A percentile compares a stretch with the other conserved stretches of the same genome.
Conservation (phyloP, 352 stramenopile genomes). For the Phytophthora parvispora region DNA sequence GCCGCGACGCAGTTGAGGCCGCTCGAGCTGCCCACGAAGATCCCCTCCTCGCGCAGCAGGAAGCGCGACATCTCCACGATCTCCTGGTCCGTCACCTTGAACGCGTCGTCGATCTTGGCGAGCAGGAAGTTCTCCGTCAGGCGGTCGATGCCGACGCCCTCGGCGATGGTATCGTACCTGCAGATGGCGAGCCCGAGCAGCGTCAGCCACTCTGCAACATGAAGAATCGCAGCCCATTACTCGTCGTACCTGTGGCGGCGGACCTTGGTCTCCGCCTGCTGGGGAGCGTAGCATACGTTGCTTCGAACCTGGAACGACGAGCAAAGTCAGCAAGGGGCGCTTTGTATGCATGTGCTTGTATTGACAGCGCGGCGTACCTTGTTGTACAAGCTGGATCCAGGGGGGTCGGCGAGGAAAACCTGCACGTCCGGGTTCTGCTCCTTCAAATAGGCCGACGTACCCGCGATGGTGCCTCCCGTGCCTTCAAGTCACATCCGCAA, state of each 20-base stretch:
- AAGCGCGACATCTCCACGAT: constrained; percentile 98
- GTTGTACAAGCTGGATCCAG: constrained; percentile 97
- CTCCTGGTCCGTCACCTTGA: constrained; percentile 95
- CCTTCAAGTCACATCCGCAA: constrained; percentile 41
- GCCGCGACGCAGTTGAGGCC: constrained; percentile 90
- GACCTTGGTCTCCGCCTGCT: constrained; percentile 95
- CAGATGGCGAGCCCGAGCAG: background rate
- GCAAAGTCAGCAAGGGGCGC: background rate
- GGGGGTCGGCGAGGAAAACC: constrained; percentile 97
- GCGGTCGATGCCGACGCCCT: constrained; percentile 98
- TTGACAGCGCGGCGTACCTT: constrained; percentile 82
- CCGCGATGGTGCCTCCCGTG: constrained; percentile 98
- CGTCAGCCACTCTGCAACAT: background rate
- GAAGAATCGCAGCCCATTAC: background rate
- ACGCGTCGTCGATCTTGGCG: constrained; percentile 91
- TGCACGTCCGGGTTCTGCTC: constrained; percentile 85
- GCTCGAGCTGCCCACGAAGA: constrained; percentile 96
- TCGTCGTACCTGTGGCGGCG: constrained; percentile 84
- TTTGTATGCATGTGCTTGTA: background rate
- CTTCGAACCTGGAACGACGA: constrained; percentile 72
- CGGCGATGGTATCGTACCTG: constrained; percentile 98
- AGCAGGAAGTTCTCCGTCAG: constrained; percentile 97
- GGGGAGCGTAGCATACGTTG: constrained; percentile 96
- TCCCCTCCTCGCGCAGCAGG: constrained; percentile 95
- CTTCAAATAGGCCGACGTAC: constrained; percentile 96